Percentiles rank a stretch among this genome's conserved stretches.
These are phyloP conservation scores for Botrytis byssoidea DNA, from an alignment of 2,329 filamentous ascomycete genomes.

Conservation along the genomic window DNA sequence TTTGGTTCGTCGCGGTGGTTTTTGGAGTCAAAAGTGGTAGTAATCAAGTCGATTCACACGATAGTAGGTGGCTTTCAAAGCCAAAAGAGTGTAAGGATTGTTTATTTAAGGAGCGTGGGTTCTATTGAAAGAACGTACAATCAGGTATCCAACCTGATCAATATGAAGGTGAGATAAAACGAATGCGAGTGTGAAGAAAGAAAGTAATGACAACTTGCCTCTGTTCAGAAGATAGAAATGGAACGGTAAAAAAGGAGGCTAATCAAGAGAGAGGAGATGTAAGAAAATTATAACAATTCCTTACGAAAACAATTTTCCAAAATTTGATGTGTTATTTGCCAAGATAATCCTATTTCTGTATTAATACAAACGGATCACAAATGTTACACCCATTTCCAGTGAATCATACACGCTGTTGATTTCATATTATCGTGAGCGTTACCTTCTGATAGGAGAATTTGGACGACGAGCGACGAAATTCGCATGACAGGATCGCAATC, in stretches of 20 bases:
- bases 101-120: not conserved
- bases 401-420: not conserved
- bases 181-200: not conserved
- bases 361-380: not conserved
- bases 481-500: not conserved
- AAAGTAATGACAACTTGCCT: not conserved
- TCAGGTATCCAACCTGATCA: slow-evolving; percentile 19
- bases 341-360: not conserved
- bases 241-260: not conserved
- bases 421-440: not conserved
- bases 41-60: not conserved
- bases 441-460: not conserved
- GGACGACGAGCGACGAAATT: not conserved
- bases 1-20: not conserved
- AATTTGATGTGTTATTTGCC: not conserved
- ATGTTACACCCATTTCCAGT: not conserved
- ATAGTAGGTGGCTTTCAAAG: not conserved
- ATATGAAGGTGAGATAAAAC: not conserved
- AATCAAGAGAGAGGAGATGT: not conserved
- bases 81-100: not conserved
- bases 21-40: not conserved
- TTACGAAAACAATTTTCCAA: not conserved
- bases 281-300: not conserved
- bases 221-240: not conserved
- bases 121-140: slow-evolving; percentile 11